Evolutionary conservation across 1,139 yeast genomes (phyloP).

Genomic region (Lodderomyces jiufengensis): DNA sequence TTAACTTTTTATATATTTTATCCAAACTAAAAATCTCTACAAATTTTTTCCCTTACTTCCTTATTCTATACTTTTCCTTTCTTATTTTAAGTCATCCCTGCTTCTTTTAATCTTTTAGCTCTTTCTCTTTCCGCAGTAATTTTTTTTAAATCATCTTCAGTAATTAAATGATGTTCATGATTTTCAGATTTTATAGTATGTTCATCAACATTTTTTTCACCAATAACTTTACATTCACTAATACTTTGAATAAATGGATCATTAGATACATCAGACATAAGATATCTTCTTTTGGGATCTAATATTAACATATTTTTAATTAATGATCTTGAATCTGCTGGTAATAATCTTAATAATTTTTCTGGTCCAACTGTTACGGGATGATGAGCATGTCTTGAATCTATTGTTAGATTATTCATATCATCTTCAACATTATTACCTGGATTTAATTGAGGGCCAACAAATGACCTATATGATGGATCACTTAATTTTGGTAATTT

Average conservation of each 20-base stretch:
- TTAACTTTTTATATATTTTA: no score
- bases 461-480: slow-evolving; percentile 44
- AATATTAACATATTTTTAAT: slow-evolving; percentile 33
- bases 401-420: slow-evolving; percentile 4
- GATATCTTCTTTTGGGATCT: slow-evolving; percentile 25
- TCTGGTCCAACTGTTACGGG: slow-evolving; percentile 25
- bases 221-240: slow-evolving; percentile 24
- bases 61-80: neutral
- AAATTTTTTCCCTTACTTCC: neutral
- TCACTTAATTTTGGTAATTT: slow-evolving; percentile 63
- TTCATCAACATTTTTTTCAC: slow-evolving; percentile 9
- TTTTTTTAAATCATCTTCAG: slow-evolving; percentile 51
- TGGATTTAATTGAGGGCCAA: slow-evolving; percentile 11
- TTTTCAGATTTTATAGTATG: slow-evolving; percentile 14
- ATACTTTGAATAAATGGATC: slow-evolving; percentile 28
- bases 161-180: slow-evolving; percentile 55
- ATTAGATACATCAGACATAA: slow-evolving; percentile 29
- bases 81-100: slow-evolving; percentile 14
- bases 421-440: slow-evolving; percentile 5
- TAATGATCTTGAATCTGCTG: slow-evolving; percentile 30
- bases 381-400: slow-evolving; percentile 8
- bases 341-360: slow-evolving; percentile 36
- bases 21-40: no score
- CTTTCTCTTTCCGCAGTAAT: slow-evolving; percentile 38
- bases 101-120: slow-evolving; percentile 19